Evolutionary conservation across 352 stramenopile species (phyloP).

Genomic region (Phytophthora citricola): DNA sequence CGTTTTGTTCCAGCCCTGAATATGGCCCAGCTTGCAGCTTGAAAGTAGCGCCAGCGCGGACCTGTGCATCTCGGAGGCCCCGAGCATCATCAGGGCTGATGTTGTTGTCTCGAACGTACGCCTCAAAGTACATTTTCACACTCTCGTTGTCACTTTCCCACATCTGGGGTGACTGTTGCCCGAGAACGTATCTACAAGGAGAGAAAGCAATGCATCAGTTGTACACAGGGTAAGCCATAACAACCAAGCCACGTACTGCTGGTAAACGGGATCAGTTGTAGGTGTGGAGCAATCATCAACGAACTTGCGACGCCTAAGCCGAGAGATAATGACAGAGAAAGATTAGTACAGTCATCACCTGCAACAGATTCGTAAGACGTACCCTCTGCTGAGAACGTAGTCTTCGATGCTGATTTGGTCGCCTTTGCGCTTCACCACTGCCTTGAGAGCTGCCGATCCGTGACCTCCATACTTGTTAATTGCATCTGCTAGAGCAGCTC

Average conservation of each 20-base stretch:
- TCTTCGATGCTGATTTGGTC: constrained; percentile 70
- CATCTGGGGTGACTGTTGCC: constrained; percentile 59
- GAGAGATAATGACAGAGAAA: too few species aligned
- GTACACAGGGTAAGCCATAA: background rate
- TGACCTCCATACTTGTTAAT: constrained; percentile 43
- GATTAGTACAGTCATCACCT: background rate
- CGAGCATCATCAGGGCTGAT: constrained; percentile 75
- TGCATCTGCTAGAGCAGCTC: constrained; percentile 34
- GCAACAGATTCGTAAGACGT: constrained; percentile 11
- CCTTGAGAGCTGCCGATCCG: constrained; percentile 35
- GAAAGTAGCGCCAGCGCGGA: constrained; percentile 77
- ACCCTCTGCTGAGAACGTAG: constrained; percentile 57
- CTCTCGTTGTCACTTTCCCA: constrained; percentile 87
- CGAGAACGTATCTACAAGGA: constrained; percentile 66
- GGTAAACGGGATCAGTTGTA: constrained; percentile 63
- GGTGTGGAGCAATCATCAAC: constrained; percentile 60
- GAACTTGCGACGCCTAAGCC: constrained; percentile 62
- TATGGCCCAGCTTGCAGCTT: constrained; percentile 82
- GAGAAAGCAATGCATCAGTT: background rate
- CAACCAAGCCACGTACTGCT: constrained; percentile 43
- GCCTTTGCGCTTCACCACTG: constrained; percentile 58
- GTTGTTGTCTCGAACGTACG: constrained; percentile 79
- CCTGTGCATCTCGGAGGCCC: constrained; percentile 69
- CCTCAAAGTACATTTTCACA: constrained; percentile 83
- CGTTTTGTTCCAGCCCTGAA: constrained; percentile 78